Percentiles rank a stretch among this genome's conserved stretches.
Evolutionary conservation across 2,329 filamentous ascomycete species (phyloP).

Genomic region (Dactylonectria macrodidyma): DNA sequence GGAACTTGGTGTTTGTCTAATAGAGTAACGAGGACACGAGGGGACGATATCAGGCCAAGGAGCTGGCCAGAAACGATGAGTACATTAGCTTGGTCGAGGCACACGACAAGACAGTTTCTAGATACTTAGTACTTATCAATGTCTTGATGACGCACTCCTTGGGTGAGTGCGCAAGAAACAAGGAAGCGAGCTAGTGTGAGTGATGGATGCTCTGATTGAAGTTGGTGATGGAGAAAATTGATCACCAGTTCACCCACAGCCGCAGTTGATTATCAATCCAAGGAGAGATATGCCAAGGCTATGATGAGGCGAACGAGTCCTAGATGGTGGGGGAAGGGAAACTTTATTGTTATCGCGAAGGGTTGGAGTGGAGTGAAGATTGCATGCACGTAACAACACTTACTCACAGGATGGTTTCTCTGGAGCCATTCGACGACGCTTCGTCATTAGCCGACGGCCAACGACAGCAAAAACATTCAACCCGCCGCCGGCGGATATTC

Average conservation of each 20-base stretch:
- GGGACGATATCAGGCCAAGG: slow-evolving; percentile 47
- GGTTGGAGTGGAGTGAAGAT: slow-evolving; percentile 4
- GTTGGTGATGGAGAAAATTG: not conserved
- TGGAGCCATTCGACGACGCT: not conserved
- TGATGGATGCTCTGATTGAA: not conserved
- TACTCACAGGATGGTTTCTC: slow-evolving; percentile 3
- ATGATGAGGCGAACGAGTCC: not conserved
- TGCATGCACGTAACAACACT: slow-evolving; percentile 14
- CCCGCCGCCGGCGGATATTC: slow-evolving; percentile 2
- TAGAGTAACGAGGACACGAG: slow-evolving; percentile 52
- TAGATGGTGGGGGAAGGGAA: slow-evolving; percentile 1
- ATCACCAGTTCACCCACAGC: slow-evolving; percentile 9
- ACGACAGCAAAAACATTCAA: not conserved
- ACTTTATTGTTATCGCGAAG: slow-evolving; percentile 10
- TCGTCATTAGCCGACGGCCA: slow-evolving; percentile 2
- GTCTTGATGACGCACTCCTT: not conserved
- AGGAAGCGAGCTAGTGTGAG: not conserved
- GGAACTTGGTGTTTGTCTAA: slow-evolving; percentile 42
- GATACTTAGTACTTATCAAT: slow-evolving; percentile 13
- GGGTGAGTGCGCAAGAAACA: not conserved
- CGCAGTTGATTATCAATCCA: slow-evolving; percentile 14
- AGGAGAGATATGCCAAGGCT: not conserved
- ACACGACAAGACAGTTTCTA: slow-evolving; percentile 18
- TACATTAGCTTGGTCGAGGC: slow-evolving; percentile 31
- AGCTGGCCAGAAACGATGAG: slow-evolving; percentile 32